Conservation (phyloP, 1,139 yeast genomes). For the Pneumocystis wakefieldiae region DNA sequence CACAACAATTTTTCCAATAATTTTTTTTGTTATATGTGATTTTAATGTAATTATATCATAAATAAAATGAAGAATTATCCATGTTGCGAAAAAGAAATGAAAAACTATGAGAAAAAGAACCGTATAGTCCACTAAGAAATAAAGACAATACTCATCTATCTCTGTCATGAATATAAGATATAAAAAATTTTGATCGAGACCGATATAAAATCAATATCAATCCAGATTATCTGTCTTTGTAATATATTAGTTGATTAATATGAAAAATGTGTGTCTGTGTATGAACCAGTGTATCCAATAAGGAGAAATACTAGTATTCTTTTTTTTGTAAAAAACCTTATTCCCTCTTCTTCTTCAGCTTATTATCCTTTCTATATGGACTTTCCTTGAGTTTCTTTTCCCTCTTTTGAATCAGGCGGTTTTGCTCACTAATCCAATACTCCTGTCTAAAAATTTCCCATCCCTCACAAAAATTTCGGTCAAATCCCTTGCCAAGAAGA, state of each 20-base stretch:
- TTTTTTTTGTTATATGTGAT: neutral
- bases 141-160: neutral
- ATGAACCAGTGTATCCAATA: neutral
- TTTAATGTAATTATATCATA: neutral
- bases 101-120: neutral
- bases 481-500: conserved; percentile 65
- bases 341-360: neutral
- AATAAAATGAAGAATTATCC: neutral
- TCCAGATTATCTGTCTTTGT: neutral
- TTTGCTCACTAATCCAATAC: conserved; percentile 80
- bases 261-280: neutral
- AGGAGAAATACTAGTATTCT: neutral
- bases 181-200: neutral
- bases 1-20: neutral
- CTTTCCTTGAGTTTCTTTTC: neutral
- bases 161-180: neutral
- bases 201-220: neutral
- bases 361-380: neutral
- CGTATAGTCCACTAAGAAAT: neutral
- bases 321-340: neutral
- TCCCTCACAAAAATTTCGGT: conserved; percentile 72
- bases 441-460: conserved; percentile 93
- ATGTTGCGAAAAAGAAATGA: neutral
- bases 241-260: neutral
- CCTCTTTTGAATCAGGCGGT: conserved; percentile 28